Evolutionary conservation across 306 rosid genomes (phyloP), one percentile per base, ranked within the genome.

Genomic region (Trifolium pratense): DNA sequence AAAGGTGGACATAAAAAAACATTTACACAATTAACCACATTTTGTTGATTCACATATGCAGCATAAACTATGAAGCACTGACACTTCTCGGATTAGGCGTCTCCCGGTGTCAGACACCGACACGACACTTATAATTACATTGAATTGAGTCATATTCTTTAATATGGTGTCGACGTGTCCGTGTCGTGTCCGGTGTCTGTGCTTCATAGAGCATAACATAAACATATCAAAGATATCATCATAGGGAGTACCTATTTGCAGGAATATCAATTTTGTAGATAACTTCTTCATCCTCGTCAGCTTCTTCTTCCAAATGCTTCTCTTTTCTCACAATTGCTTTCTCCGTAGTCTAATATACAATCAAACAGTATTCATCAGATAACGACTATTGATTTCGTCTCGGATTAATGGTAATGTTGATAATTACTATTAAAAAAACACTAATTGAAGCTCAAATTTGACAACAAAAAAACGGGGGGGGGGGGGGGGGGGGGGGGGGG

Each of bases 241-340:
- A 42, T 4, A 14, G 7, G 7, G 6, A 12, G 31, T 31, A 92
- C 97, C 98, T 87, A 73, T 93, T 93, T 2, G 98, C 98, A 13
- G 98, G 96, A 68, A 93, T 83, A 75, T 93, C 98, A 31, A 93
- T 93, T 83, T 83, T 83, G 72, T 83, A 83, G 43, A 83, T 83
- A 16, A 83, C 68, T 49, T 83, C 86, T 70, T 83, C 86, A 12
- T 78, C 86, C 37, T 78, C 86, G 1, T 37, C 81, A 13, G 64
- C 78, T 26, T 75, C 83, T 67, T 79, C 79, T 2, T 87, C 89
- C 84, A 90, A 76, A 86, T 93, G 97, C 66, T 85, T 93, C 69
- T 93, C 98, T 61, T 93, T 91, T 74, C 96, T 79, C 46, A 85
- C 81, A 70, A 93, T 89, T 18, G 98, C 96, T 53, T 91, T 93